Evolutionary conservation across 2,329 filamentous ascomycete genomes (phyloP), one percentile per base, ranked within the genome.

Genomic region (Talaromyces piceae): DNA sequence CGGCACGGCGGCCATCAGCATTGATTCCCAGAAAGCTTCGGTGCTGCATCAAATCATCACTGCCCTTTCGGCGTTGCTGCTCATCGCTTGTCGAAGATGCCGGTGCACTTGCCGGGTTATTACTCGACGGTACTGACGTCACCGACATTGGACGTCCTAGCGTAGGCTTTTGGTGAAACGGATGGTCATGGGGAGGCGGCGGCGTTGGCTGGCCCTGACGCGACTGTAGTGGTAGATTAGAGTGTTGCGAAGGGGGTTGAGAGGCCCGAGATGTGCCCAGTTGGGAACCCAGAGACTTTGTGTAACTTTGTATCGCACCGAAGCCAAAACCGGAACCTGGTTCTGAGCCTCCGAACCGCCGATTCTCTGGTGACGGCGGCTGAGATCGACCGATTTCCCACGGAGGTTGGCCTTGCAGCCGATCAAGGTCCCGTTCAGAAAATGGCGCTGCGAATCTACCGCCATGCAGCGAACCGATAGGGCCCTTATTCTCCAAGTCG

Each of bases 1-100:
- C 91, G 57, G 86, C 87, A 49, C 88, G 83, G 62, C 89, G 90
- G 54, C 85, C 84, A 59, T 94, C 88, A 12, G 76, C 70, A 41
- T 79, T 77, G 9, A 95, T 78, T 3, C 82, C 84, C n/a, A 95
- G 74, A 41, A 95, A 76, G 31, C 80, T 83, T 55, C 87, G 82
- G 45, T 79, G 79, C 48, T 79, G 77, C 31, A 81, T 76, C 37
- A 81, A 75, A 27, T 80, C 76, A 46, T 81, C 80, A 60, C 71
- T 77, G 50, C 67, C 69, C 55, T 73, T 73, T 13, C 72, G 67
- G n/a, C 63, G 64, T 48, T 67, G 66, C n/a, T n/a, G n/a, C 13
- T 71, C 69, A 22, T 73, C 71, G 8, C 59, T 47, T 28, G 63
- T 57, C 7, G 61, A 56, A 8, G 63, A 54, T 22, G 57, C 52